Evolutionary conservation across 176 grass and related monocot genomes (phyloP), one percentile per base, ranked within the genome.

Genomic region (Rhynchospora pubera): DNA sequence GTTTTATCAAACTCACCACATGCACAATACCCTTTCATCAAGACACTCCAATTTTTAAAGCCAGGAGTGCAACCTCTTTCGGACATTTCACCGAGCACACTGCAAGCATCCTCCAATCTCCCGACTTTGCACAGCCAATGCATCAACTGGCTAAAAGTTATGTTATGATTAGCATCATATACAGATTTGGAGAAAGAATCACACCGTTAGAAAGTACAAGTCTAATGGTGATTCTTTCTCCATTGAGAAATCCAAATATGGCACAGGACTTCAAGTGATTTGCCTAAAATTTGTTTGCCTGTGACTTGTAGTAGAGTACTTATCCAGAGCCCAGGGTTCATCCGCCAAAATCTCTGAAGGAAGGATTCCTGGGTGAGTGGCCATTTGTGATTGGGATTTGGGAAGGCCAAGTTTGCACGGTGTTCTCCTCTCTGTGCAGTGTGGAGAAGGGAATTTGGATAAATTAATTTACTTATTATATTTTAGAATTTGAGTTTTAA

Each of bases 81-180:
- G 46, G 92, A 89, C 93, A 93, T 91, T 86, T 88, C 81, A 79
- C 91, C 89, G 0, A 97, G 69, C 78, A 87, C 78, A 13, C 82
- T 81, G 85, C 82, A 73, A 69, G 93, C 91, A 8, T 97, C 83
- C 8, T 93, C 91, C 61, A 93, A 58, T 80, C 63, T 79, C 83
- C 45, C 9, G 18, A 87, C 85, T 53, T 88, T 97, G 78, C 85
- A 91, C 9, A 97, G 89, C 12, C 93, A 88, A 86, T 84, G 93
- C 12, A 97, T 77, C 80, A 93, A 58, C 3, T 93, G 93, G 83
- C 93, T 93, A 55, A 86, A 93, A 3, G 91, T 97, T 18, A 90
- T 87, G 65, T 92, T 97, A 85, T 93, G 93, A 64, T 91, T 89
- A 43, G 89, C 91, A 7, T 91, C 91, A 16, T 87, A 89, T 52